These are phyloP conservation scores for Bauhinia variegata DNA, from an alignment of 306 rosid species.

Conservation along the genomic window DNA sequence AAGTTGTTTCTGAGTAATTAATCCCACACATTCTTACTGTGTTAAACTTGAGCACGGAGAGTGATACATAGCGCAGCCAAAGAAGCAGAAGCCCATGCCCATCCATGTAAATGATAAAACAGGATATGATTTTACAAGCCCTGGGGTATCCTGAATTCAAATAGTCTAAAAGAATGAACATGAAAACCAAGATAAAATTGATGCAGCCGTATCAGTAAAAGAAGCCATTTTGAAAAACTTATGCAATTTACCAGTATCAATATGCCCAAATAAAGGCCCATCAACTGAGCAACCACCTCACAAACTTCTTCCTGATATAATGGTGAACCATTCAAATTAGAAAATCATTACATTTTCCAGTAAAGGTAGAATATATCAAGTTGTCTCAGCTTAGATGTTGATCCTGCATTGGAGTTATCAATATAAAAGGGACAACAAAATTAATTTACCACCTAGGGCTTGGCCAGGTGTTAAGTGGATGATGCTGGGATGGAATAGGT, in stretches of 20 bases:
- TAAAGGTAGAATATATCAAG: background rate
- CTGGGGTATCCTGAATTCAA: constrained; percentile 79
- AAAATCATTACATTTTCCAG: constrained; percentile 18
- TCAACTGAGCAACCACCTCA: constrained; percentile 92
- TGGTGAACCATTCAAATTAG: constrained; percentile 36
- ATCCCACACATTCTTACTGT: constrained; percentile 53
- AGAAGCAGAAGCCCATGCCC: constrained; percentile 72
- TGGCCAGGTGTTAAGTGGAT: background rate
- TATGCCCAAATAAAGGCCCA: constrained; percentile 88
- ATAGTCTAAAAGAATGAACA: constrained; percentile 30
- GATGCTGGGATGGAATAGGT: background rate
- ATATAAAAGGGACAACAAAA: background rate
- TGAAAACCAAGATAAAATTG: constrained; percentile 25
- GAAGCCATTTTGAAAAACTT: constrained; percentile 17
- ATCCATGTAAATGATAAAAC: constrained; percentile 69
- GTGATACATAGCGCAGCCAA: constrained; percentile 89
- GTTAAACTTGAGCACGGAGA: constrained; percentile 85
- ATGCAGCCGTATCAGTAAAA: background rate
- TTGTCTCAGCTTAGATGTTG: background rate
- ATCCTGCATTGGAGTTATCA: background rate
- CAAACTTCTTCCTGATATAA: constrained; percentile 94
- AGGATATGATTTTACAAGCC: constrained; percentile 70
- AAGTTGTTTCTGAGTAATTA: constrained; percentile 1
- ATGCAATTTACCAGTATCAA: constrained; percentile 48
- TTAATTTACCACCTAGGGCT: background rate